Conservation (phyloP, 768 basidiomycete species). For the Boletus reticuloceps region DNA sequence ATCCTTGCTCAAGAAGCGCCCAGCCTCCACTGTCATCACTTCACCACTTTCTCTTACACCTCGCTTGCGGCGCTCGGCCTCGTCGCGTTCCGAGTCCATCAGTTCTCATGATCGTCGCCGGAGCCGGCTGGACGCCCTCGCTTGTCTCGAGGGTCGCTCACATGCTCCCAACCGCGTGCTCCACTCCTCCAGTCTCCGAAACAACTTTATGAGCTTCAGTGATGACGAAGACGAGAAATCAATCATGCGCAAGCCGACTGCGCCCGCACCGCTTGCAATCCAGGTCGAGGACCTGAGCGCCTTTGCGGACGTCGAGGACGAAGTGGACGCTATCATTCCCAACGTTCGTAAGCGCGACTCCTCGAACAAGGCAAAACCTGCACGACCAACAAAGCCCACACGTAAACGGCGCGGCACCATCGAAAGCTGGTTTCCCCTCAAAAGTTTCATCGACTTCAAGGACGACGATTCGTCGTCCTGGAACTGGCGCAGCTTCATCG, state of each 20-base stretch:
- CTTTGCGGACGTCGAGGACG: constrained; percentile 33
- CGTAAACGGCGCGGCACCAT: constrained; percentile 42
- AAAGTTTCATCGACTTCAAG: constrained; percentile 64
- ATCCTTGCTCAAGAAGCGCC: constrained; percentile 2
- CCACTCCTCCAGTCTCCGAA: constrained; percentile 17
- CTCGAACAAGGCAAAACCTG: constrained; percentile 7
- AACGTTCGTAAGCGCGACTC: constrained; percentile 7
- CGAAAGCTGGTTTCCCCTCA: constrained; percentile 53
- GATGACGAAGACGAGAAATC: constrained; percentile 57
- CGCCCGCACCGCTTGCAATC: constrained; percentile 1
- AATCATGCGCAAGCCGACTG: neutral
- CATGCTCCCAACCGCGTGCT: constrained; percentile 21
- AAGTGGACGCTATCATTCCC: constrained; percentile 27
- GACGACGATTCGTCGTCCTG: constrained; percentile 46
- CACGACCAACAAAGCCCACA: constrained; percentile 9
- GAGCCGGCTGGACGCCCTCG: constrained; percentile 61
- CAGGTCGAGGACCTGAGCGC: constrained; percentile 21
- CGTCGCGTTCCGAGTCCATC: constrained; percentile 34
- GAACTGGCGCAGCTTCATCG: constrained; percentile 65
- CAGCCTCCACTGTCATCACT: constrained; percentile 20
- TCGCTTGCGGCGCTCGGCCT: constrained; percentile 15
- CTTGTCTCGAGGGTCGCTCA: constrained; percentile 58
- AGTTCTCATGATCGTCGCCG: constrained; percentile 44
- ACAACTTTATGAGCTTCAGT: constrained; percentile 67
- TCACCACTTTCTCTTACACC: no score